Evolutionary conservation across 306 rosid species (phyloP), one percentile per base, ranked within the genome.

Genomic region (Prunus fruticosa): DNA sequence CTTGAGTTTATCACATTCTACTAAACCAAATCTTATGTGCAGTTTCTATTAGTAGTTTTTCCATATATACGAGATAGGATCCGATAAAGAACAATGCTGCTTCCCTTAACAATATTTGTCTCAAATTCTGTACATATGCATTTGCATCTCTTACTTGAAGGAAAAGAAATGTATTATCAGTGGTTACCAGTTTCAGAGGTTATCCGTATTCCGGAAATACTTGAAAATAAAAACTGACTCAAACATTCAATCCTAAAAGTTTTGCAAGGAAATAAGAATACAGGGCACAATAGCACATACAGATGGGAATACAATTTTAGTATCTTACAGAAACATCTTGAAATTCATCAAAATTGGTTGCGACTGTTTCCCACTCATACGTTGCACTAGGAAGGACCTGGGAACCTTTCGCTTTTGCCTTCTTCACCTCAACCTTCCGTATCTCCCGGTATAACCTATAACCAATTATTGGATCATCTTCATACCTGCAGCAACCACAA

Each of bases 261-360:
- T 53, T n/a, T 54, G 50, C 34, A 68, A 19, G 69, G 41, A 60
- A 69, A 56, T 5, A 67, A 43, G 28, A 11, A 28, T 19, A 52
- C 64, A 32, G 27, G 38, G 45, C 67, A 63, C 46, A 7, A 16
- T 0, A 16, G 45, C 46, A 10, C 66, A 82, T 57, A 58, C 74
- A 72, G 27, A 75, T 75, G 82, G 58, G 75, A 16, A 72, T 77
- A 76, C 62, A 78, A 66, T 32, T 62, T 82, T 61, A 75, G 72
- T 71, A 74, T 88, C 98, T 91, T 83, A 93, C 97, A 28, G 93
- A 81, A 69, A 91, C 97, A 86, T 87, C 96, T 82, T 83, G 90
- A 84, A 93, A 93, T 91, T 93, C 98, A 79, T 91, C 98, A 78
- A 93, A 89, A 86, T 87, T 91, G 82, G 97, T 91, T 77, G 98